Base-by-base conservation (phyloP, 2,329 filamentous ascomycete genomes). In the Bipolaris bicolor region DNA sequence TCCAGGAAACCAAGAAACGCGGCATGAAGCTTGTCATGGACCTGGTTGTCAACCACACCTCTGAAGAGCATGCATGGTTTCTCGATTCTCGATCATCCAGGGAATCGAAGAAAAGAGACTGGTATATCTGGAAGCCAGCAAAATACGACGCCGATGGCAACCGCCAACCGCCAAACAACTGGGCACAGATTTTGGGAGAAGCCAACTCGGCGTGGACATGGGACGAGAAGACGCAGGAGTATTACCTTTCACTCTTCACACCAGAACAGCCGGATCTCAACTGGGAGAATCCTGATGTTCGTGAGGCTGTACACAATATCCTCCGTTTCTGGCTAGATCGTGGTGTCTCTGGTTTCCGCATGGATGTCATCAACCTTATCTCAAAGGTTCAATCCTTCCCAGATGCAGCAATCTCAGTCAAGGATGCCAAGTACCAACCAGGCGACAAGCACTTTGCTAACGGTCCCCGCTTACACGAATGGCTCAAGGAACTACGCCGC, bases 211-310 rank as follows among this genome's bases (percentile, higher is more conserved):
- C 83, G 0, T 91, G 89, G 90, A 81, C 86, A 39, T 93, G 86
- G 79, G 90, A 92, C 65, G 86, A 90, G 64, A 73, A 75, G 18
- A 91, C 88, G 0, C 81, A 84, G 24, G 88, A 94, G 74, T 93
- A 91, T 73, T 93, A 91, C 65, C 83, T 93, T 0, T 87, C 89
- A 52, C 81, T 95, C 10, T 96, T 91, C 72, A 87, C 88, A 1
- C 84, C 83, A 6, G 86, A 90, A 61, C 91, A 94, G 70, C 91
- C 91, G 0, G 91, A 95, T 67, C 80, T 95, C 4, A 95, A 95
- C 75, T 95, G 90, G 90, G 89, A 93, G 67, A 90, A 88, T 51
- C 81, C 82, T 0, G 84, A 83, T 5, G 84, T 90, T 0, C 83
- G 90, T 16, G 79, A 84, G 26, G 90, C 90, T 0, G 86, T 93